Evolutionary conservation across 2,329 filamentous ascomycete genomes (phyloP).

Genomic region (Zymoseptoria pseudotritici): DNA sequence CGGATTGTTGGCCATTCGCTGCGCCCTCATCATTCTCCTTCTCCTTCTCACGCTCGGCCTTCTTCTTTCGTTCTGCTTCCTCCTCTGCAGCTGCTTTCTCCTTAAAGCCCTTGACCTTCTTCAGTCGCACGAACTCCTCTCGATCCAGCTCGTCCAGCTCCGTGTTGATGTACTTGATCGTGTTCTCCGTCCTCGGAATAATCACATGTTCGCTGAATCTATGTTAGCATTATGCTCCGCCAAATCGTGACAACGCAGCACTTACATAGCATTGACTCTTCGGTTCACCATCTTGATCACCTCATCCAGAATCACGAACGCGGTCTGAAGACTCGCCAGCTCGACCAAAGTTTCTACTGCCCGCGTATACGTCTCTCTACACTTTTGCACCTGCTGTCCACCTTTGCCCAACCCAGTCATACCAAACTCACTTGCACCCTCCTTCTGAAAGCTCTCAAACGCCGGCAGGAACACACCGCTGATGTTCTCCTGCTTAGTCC

Average conservation of each 20-base stretch:
- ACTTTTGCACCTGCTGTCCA: conserved; percentile 92
- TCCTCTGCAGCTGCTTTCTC: conserved; percentile 43
- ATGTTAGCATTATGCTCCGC: conserved; percentile 14
- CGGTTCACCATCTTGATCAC: conserved; percentile 99
- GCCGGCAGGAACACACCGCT: conserved; percentile 90
- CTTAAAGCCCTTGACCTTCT: conserved; percentile 78
- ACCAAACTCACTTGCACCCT: conserved; percentile 87
- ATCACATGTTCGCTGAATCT: conserved; percentile 75
- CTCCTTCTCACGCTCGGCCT: conserved; percentile 14
- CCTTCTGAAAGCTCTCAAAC: conserved; percentile 84
- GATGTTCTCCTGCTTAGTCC: conserved; percentile 96
- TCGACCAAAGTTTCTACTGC: conserved; percentile 95
- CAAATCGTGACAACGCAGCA: background rate
- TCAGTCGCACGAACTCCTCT: conserved; percentile 95
- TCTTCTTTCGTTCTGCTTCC: conserved; percentile 26
- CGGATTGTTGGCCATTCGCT: conserved; percentile 9
- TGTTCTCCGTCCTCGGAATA: conserved; percentile 95
- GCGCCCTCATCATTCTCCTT: conserved; percentile 24
- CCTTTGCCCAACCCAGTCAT: conserved; percentile 94
- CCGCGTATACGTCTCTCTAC: conserved; percentile 88
- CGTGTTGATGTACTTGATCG: conserved; percentile 99
- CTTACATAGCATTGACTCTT: conserved; percentile 91
- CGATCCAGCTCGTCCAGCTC: conserved; percentile 95
- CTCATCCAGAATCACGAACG: conserved; percentile 95
- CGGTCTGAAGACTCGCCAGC: conserved; percentile 90